Conservation (phyloP, 805 yeast species). For the Sporopachydermia lactativora region DNA sequence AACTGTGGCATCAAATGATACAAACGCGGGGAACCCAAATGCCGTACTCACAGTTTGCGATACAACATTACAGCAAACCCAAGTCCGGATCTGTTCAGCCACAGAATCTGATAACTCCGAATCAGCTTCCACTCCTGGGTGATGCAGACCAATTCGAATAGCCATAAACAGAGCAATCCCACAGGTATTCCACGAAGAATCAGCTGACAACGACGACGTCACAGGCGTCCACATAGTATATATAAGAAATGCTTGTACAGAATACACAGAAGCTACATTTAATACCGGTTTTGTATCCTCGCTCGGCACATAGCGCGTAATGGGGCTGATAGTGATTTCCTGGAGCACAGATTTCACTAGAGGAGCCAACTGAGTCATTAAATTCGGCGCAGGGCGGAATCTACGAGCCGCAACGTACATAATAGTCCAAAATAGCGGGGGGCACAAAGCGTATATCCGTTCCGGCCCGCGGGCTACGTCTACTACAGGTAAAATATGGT, state of each 20-base stretch:
- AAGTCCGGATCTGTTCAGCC: constrained; percentile 73
- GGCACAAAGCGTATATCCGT: constrained; percentile 61
- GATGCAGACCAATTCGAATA: constrained; percentile 78
- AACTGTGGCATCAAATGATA: constrained; percentile 64
- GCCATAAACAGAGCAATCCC: constrained; percentile 93
- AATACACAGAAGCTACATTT: constrained; percentile 82
- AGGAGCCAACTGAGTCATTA: constrained; percentile 53
- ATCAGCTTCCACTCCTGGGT: constrained; percentile 47
- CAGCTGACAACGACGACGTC: constrained; percentile 88
- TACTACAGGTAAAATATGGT: constrained; percentile 77
- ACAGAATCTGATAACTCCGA: constrained; percentile 23
- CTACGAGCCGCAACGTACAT: constrained; percentile 75
- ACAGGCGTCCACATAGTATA: constrained; percentile 95
- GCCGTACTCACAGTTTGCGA: constrained; percentile 85
- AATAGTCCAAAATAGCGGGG: constrained; percentile 87
- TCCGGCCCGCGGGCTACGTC: constrained; percentile 78
- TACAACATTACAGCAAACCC: constrained; percentile 88
- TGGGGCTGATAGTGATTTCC: constrained; percentile 82
- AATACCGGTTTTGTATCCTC: constrained; percentile 70
- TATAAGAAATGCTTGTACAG: constrained; percentile 83
- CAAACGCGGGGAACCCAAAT: constrained; percentile 90
- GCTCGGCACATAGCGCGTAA: constrained; percentile 67
- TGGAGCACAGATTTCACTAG: constrained; percentile 65
- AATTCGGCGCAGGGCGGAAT: constrained; percentile 24
- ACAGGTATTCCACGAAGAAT: constrained; percentile 89